Evolutionary conservation across 2,329 filamentous ascomycete genomes (phyloP), one percentile per base, ranked within the genome.

Genomic region (Ceratocystis huliohia): DNA sequence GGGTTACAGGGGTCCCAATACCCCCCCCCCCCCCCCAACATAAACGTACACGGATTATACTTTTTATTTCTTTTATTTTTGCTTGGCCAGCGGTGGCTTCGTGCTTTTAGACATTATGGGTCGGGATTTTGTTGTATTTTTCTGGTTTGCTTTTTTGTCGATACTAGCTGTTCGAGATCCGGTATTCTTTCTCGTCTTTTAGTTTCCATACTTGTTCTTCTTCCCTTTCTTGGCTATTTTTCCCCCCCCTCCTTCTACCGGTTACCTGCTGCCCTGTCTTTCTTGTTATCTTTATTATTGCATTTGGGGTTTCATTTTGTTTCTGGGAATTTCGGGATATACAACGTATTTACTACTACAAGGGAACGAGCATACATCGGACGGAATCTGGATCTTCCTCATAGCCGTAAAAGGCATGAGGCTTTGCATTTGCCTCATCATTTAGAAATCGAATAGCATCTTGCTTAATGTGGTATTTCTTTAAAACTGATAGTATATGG

Each of bases 251-350:
- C 41, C 41, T 48, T 25, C 30, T 63, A 28, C 25, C 20, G 53
- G 53, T 28, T 63, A 46, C 48, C 28, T 5, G 45, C 28, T 28
- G 37, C 3, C 37, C 10, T 37, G 33, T 69, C 75, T 76, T 69
- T 69, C 69, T 61, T 73, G 69, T 44, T 73, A 72, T 65, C 74
- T 72, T 63, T 70, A 73, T 3, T 69, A 69, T 64, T 73, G 69
- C 45, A 73, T 72, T 65, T 74, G 72, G 63, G 70, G 73, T 3
- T 76, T 73, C 28, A 71, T 74, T 68, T 71, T 73, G 44, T 70
- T 65, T 50, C 53, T 50, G 46, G 53, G 48, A 30, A 45, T 13
- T 30, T 17, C 30, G 48, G 56, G 8, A 30, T 65, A 63, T 45
- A 66, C 33, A 6, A 30, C 28, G 56, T 15, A 41, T 61, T 48